Evolutionary conservation across 78 protist genomes (phyloP), one percentile per base, ranked within the genome.

Genomic region (Pelomyxa schiedti): DNA sequence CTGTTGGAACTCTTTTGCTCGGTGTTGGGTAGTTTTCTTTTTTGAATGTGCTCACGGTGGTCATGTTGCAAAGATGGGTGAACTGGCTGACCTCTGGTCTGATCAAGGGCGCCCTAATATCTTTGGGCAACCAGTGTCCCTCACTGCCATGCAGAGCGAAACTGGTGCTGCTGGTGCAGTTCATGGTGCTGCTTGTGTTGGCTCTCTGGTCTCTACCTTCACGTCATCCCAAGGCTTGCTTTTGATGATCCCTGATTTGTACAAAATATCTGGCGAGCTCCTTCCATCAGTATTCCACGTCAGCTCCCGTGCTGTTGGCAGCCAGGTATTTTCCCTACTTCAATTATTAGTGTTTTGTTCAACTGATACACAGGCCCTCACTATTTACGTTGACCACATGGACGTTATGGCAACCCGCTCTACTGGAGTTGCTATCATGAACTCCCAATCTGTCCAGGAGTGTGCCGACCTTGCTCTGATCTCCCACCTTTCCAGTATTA

Each of bases 191-290:
- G 38, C 72, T 52, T 1, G 53, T 4, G 72, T 81, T 7, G 92
- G 92, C 1, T 16, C 81, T 0, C 78, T 88, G 28, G 74, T 82
- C 24, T 42, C 81, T 8, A 80, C 89, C 8, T 84, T 43, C 76
- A 88, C 92, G 26, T 65, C 83, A 8, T 84, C 89, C 29, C 92
- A 88, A 64, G 92, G 92, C 3, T 69, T 88, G n/a, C 63, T 88
- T 40, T 74, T 88, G 36, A 88, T 88, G 92, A 69, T 88, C 37
- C 92, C 92, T 47, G 80, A 84, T 75, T 72, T 88, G 81, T 88
- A 82, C 76, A 66, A 75, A 69, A 84, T 88, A n/a, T 88, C 89
- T 8, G 93, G 93, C 9, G 93, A 86, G 72, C 30, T 40, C n/a
- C 0, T 75, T 6, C 93, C 93, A 29, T 4, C 63, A 35, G 87